A percentile compares a stretch with the other conserved stretches of the same genome.
phyloP scores from a whole-genome alignment of 345 rosid species.

The Limnanthes douglasii region DNA sequence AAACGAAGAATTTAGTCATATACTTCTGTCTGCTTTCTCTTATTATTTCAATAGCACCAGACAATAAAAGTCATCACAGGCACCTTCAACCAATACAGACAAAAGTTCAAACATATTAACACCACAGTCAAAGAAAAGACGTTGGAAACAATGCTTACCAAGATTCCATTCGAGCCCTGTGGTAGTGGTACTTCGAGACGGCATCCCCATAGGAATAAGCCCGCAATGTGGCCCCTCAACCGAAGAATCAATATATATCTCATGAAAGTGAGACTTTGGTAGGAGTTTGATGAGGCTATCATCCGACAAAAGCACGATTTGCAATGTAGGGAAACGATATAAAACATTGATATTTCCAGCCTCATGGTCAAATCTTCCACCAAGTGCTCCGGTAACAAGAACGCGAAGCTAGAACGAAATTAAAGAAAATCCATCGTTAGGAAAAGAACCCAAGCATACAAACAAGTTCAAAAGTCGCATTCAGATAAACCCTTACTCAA shows the following conservation, averaged over 20 bases:
- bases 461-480: background rate
- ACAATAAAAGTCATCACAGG: no score
- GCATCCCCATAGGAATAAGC: constrained; percentile 67
- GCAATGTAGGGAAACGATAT: constrained; percentile 32
- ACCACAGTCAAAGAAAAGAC: constrained; percentile 1
- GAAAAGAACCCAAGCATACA: constrained; percentile 2
- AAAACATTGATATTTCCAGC: constrained; percentile 77
- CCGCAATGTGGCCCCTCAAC: constrained; percentile 88
- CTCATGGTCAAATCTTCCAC: constrained; percentile 96
- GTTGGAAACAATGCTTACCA: constrained; percentile 25
- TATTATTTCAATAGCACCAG: no score
- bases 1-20: no score
- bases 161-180: constrained; percentile 91
- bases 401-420: constrained; percentile 44
- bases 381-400: constrained; percentile 91
- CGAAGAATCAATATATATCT: constrained; percentile 40
- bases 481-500: no score
- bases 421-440: constrained; percentile 2
- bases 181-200: constrained; percentile 58
- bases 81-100: no score
- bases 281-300: constrained; percentile 74
- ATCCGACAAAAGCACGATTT: constrained; percentile 58
- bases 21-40: no score
- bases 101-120: constrained; percentile 2
- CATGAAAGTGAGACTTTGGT: constrained; percentile 50